Percentiles rank a stretch among this genome's conserved stretches.
Conservation (phyloP, 169 alveolate species). For the Eimeria necatrix region DNA sequence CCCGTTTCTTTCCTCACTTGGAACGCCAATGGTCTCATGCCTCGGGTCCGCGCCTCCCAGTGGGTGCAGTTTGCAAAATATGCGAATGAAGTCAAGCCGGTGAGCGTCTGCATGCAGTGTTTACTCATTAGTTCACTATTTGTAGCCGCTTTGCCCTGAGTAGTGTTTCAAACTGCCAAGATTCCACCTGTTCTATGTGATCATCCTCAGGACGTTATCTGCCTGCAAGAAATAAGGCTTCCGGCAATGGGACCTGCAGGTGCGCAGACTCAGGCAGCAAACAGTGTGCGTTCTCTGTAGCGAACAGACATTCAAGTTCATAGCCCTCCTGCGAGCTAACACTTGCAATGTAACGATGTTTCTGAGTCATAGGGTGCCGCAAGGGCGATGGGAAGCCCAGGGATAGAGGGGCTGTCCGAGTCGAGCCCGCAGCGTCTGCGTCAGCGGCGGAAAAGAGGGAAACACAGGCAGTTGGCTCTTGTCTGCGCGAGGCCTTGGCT, state of each 20-base stretch:
- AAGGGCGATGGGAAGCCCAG: slow-evolving; percentile 8
- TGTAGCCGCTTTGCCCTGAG: not conserved
- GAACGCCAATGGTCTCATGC: not conserved
- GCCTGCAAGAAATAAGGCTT: slow-evolving; percentile 71
- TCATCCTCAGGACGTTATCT: slow-evolving; percentile 56
- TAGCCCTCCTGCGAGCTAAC: not conserved
- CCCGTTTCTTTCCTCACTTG: slow-evolving; percentile 40
- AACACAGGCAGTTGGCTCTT: not conserved
- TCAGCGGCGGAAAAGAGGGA: not conserved
- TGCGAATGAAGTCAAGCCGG: slow-evolving; percentile 10
- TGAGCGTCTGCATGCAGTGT: not conserved
- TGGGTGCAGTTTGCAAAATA: slow-evolving; percentile 31
- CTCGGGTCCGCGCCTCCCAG: slow-evolving; percentile 34
- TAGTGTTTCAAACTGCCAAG: not conserved
- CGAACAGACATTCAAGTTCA: not conserved
- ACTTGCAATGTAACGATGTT: not conserved
- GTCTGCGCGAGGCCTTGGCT: not conserved
- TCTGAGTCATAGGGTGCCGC: slow-evolving; percentile 7
- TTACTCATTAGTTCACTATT: no score
- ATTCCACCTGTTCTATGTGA: not conserved
- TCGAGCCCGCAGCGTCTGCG: not conserved
- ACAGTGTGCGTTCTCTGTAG: not conserved
- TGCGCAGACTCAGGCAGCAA: not conserved
- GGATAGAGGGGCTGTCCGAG: slow-evolving; percentile 4
- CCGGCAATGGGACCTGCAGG: slow-evolving; percentile 75